Conservation (phyloP, 2,329 filamentous ascomycete genomes). For the Microcera coccophila region DNA sequence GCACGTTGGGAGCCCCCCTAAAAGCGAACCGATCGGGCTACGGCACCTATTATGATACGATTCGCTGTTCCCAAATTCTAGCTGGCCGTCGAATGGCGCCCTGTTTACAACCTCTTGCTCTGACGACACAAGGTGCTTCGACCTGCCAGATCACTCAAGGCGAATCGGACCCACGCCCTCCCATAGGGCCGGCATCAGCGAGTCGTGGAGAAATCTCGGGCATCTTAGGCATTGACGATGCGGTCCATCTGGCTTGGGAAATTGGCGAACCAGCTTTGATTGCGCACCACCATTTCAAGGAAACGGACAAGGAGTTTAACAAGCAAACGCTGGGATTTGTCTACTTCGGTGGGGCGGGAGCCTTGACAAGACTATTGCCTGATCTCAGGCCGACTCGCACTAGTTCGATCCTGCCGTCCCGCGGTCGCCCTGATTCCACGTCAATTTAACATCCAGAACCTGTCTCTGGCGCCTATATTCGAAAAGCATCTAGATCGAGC, state of each 20-base stretch:
- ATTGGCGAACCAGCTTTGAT: conserved; percentile 6
- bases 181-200: conserved; percentile 17
- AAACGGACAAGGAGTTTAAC: conserved; percentile 5
- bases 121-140: no score
- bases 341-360: conserved; percentile 22
- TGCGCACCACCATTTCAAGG: neutral
- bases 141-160: no score
- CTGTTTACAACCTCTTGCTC: no score
- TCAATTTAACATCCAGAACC: neutral
- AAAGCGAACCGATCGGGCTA: conserved; percentile 25
- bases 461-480: neutral
- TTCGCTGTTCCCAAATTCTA: neutral
- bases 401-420: conserved; percentile 31
- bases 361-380: conserved; percentile 28
- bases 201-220: conserved; percentile 6
- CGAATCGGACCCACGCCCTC: conserved; percentile 14
- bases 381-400: conserved; percentile 25
- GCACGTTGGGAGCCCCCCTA: conserved; percentile 6
- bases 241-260: conserved; percentile 17
- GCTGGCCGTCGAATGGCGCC: no score
- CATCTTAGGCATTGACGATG: conserved; percentile 3
- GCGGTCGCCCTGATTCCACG: conserved; percentile 12
- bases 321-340: conserved; percentile 30
- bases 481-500: no score
- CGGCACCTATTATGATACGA: conserved; percentile 6